Evolutionary conservation across 768 basidiomycete genomes (phyloP), one percentile per base, ranked within the genome.

Genomic region (Dendrothele bispora): DNA sequence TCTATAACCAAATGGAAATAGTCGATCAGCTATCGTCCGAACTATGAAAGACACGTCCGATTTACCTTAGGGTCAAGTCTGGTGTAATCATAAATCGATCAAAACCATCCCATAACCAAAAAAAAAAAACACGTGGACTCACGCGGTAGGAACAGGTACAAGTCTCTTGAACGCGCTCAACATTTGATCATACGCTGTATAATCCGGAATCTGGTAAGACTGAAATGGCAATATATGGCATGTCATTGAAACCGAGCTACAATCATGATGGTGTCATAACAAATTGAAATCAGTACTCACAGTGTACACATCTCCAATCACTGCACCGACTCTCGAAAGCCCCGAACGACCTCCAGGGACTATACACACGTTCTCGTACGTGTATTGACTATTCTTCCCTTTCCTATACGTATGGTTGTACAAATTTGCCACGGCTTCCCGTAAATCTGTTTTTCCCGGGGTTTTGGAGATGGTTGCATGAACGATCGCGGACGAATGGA

Each of bases 281-380:
- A 29, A 37, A 29, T 8, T 39, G 38, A 51, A 42, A 20, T 46
- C n/a, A 36, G 14, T 3, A 58, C 75, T 51, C 55, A 88, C 90
- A 34, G 84, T 86, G 55, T 91, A 92, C 43, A 94, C 91, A 61
- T 94, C 90, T 35, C 90, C 85, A 48, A 98, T 80, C 41, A 98
- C 94, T 14, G 95, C 90, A 12, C 94, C 93, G 20, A 98, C 79
- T 50, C 95, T 84, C 24, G 91, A 89, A 52, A 98, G 76, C 10
- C 94, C 94, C 2, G 94, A 77, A 46, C 92, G 84, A 14, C 95
- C 95, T 36, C 95, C 95, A 11, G 95, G 95, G 1, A 97, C 94
- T 56, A 98, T 95, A 59, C 90, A 93, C 11, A 91, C 86, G 59
- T 98, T 98, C 67, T 95, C 92, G 55, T 75, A 88, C 1, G 91